Conservation (phyloP, 305 asterid genomes). For the Solanum aculeatissimum region DNA sequence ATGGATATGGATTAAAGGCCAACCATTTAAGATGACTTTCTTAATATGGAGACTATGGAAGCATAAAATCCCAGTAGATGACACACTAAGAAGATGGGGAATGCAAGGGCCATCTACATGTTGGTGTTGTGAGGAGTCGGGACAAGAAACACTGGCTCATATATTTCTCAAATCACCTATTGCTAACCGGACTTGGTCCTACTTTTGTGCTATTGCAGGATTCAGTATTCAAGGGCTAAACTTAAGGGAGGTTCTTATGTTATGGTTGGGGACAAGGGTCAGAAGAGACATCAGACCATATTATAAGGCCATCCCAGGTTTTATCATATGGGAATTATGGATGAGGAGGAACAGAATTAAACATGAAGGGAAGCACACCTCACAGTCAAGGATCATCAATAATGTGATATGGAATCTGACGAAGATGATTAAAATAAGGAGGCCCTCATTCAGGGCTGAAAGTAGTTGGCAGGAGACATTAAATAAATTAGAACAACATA, state of each 20-base stretch:
- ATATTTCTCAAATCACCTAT: background rate
- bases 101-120: too few relatives aligned
- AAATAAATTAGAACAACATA: too few relatives aligned
- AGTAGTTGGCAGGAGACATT: too few relatives aligned
- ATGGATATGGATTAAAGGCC: background rate
- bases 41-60: background rate
- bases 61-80: background rate
- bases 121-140: background rate
- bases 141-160: background rate
- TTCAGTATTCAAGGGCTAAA: too few relatives aligned
- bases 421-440: too few relatives aligned
- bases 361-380: background rate
- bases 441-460: background rate
- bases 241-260: too few relatives aligned
- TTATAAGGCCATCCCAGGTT: too few relatives aligned
- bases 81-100: background rate
- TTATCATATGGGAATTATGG: background rate
- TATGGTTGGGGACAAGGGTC: background rate
- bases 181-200: background rate
- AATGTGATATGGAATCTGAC: too few relatives aligned
- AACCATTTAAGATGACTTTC: background rate
- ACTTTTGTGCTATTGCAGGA: background rate
- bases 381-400: too few relatives aligned
- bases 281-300: background rate
- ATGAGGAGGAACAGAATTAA: background rate